A percentile compares a stretch with the other conserved stretches of the same genome.
These are phyloP conservation scores for Leucocoprinus birnbaumii DNA, from an alignment of 768 basidiomycete genomes.

Conservation along the genomic window DNA sequence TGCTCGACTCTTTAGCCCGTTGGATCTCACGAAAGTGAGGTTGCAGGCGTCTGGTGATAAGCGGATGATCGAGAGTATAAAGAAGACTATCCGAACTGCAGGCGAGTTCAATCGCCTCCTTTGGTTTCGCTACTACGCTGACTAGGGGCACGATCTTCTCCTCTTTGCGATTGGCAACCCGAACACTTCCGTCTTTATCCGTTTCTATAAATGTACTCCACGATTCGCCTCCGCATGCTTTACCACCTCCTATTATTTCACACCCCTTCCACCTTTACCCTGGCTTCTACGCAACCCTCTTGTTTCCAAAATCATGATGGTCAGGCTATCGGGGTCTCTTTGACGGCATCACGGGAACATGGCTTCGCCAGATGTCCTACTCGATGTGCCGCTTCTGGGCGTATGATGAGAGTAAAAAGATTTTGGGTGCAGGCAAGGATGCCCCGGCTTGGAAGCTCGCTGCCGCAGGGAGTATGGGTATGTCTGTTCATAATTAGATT, in stretches of 20 bases:
- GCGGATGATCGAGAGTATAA: conserved; percentile 80
- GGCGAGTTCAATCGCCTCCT: conserved; percentile 37
- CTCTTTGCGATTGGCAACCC: background rate
- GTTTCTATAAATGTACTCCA: background rate
- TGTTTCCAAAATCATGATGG: background rate
- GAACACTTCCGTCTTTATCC: background rate
- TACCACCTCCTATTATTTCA: conserved; percentile 7
- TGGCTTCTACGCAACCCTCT: background rate
- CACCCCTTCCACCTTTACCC: background rate
- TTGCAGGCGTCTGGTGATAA: conserved; percentile 92
- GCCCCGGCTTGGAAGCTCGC: conserved; percentile 82
- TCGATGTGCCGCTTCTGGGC: conserved; percentile 92
- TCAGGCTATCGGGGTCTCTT: conserved; percentile 67
- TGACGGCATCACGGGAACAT: conserved; percentile 86
- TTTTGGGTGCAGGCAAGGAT: conserved; percentile 68
- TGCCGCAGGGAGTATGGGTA: conserved; percentile 82
- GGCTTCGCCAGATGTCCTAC: conserved; percentile 92
- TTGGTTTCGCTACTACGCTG: conserved; percentile 26
- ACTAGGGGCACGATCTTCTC: background rate
- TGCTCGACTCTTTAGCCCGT: conserved; percentile 45
- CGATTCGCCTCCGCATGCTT: conserved; percentile 28
- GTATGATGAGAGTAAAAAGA: conserved; percentile 87
- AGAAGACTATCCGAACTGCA: conserved; percentile 79
- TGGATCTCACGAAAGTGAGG: conserved; percentile 90
- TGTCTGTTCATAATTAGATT: conserved; percentile 22